These are phyloP conservation scores for Pestalotiopsis sp. DNA, from an alignment of 2,329 filamentous ascomycete genomes.

Conservation along the genomic window DNA sequence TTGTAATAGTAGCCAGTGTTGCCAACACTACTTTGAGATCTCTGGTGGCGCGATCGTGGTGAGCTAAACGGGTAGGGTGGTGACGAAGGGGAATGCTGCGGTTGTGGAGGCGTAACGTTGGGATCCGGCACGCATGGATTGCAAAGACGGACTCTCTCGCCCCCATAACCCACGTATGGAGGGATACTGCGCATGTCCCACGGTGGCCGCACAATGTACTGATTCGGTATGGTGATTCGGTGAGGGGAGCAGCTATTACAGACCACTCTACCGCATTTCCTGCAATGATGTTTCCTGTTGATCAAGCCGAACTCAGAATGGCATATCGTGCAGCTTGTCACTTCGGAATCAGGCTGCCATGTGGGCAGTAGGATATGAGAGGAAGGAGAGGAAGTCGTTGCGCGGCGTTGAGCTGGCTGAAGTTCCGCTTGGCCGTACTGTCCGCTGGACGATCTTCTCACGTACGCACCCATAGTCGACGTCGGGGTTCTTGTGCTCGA, in stretches of 20 bases:
- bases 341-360: conserved; percentile 90
- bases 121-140: conserved; percentile 65
- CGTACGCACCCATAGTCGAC: background rate
- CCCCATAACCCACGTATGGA: conserved; percentile 47
- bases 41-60: conserved; percentile 40
- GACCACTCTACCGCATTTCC: conserved; percentile 92
- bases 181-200: conserved; percentile 33
- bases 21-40: conserved; percentile 48
- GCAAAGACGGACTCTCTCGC: conserved; percentile 60
- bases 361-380: conserved; percentile 62
- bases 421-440: background rate
- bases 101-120: conserved; percentile 57
- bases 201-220: conserved; percentile 86
- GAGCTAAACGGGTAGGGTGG: conserved; percentile 24
- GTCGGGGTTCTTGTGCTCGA: background rate
- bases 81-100: conserved; percentile 34
- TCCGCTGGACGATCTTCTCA: too few species aligned
- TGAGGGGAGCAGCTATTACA: conserved; percentile 90
- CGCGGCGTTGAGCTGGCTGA: background rate
- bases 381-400: background rate
- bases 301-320: conserved; percentile 78
- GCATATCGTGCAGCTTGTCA: conserved; percentile 84
- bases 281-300: conserved; percentile 90
- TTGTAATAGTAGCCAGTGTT: conserved; percentile 28
- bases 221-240: conserved; percentile 89